Conservation (phyloP, 768 basidiomycete species). For the Gymnopilus junonius region DNA sequence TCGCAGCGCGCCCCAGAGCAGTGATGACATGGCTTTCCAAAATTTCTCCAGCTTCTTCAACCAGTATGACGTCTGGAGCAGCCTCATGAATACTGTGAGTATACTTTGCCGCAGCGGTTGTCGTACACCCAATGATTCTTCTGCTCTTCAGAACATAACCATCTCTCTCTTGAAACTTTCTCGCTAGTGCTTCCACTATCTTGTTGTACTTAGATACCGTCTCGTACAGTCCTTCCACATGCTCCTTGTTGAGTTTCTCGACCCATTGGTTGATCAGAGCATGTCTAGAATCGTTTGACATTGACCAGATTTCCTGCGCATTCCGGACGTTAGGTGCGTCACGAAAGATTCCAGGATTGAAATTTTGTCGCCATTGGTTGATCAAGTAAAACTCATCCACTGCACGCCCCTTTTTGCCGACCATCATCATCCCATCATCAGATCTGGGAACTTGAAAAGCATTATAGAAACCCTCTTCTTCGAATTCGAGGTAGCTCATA, state of each 20-base stretch:
- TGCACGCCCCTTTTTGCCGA: slow-evolving; percentile 43
- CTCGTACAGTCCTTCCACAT: slow-evolving; percentile 37
- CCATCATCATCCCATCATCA: slow-evolving; percentile 48
- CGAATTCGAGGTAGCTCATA: slow-evolving; percentile 55
- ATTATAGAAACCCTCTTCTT: slow-evolving; percentile 44
- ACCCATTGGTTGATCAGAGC: slow-evolving; percentile 3
- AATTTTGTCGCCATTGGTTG: slow-evolving; percentile 48
- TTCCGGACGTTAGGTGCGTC: not conserved
- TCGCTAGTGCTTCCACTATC: slow-evolving; percentile 37
- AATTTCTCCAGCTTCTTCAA: slow-evolving; percentile 78
- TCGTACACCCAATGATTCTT: slow-evolving; percentile 69
- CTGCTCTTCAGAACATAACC: slow-evolving; percentile 42
- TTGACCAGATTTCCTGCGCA: slow-evolving; percentile 6
- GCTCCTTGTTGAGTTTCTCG: slow-evolving; percentile 22
- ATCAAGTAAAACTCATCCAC: slow-evolving; percentile 47
- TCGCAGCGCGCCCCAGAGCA: slow-evolving; percentile 48
- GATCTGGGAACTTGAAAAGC: slow-evolving; percentile 45
- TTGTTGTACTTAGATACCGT: slow-evolving; percentile 44
- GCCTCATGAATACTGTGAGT: slow-evolving; percentile 47
- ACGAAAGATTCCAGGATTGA: slow-evolving; percentile 46
- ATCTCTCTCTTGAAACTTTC: slow-evolving; percentile 33
- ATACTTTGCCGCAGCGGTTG: slow-evolving; percentile 71
- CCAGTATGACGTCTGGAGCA: slow-evolving; percentile 57
- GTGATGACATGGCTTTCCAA: slow-evolving; percentile 70
- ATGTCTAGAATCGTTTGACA: not conserved